These are phyloP conservation scores for Lavandula angustifolia DNA, from an alignment of 257 asterid species.

Conservation along the genomic window DNA sequence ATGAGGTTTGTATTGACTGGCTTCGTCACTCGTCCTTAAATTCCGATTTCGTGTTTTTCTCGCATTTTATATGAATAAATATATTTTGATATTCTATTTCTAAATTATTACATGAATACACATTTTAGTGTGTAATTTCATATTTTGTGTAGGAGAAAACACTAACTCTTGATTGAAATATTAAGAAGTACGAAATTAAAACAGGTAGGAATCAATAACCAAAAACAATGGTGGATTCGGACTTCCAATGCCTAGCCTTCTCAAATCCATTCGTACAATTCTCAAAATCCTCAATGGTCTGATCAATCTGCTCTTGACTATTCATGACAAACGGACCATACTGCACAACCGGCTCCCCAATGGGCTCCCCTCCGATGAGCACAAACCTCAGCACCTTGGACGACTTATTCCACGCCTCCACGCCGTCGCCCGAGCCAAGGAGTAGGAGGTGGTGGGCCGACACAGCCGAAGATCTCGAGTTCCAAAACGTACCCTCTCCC, in stretches of 20 bases:
- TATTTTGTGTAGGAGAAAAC: too few relatives aligned
- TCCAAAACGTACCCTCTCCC: conserved; percentile 71
- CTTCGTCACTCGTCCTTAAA: too few relatives aligned
- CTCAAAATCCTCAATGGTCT: conserved; percentile 73
- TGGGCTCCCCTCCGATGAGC: conserved; percentile 76
- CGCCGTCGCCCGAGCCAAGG: conserved; percentile 66
- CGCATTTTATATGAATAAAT: too few relatives aligned
- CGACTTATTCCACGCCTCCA: conserved; percentile 69
- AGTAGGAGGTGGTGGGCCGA: conserved; percentile 68
- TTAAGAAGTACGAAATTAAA: not conserved
- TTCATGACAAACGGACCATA: conserved; percentile 94
- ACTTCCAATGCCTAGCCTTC: conserved; percentile 81
- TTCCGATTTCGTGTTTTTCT: too few relatives aligned
- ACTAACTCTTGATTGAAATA: too few relatives aligned
- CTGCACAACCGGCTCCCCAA: conserved; percentile 81
- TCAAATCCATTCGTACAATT: conserved; percentile 75
- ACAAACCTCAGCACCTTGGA: conserved; percentile 56
- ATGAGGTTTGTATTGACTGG: too few relatives aligned
- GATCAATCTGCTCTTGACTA: conserved; percentile 69
- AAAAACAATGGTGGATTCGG: conserved; percentile 42
- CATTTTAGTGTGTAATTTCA: too few relatives aligned
- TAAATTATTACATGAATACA: too few relatives aligned
- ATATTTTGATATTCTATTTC: too few relatives aligned
- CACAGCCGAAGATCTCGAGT: conserved; percentile 40
- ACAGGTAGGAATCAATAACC: conserved; percentile 37